Percentiles rank a stretch among this genome's conserved stretches.
Evolutionary conservation across 2,329 filamentous ascomycete species (phyloP).

Genomic region (Cladosporium sp.): DNA sequence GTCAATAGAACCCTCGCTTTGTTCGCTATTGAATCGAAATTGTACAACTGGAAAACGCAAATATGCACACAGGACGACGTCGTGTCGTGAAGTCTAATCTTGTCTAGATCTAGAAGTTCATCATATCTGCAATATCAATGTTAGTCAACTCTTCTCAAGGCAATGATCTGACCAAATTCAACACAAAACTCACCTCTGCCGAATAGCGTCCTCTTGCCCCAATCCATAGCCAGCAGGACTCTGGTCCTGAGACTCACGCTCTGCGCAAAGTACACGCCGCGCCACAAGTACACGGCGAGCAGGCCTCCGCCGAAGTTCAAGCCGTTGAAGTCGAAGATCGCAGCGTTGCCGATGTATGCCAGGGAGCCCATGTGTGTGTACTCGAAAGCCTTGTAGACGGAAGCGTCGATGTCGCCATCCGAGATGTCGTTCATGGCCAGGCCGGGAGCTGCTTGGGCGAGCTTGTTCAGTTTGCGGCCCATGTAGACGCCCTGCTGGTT

Average conservation of each 20-base stretch:
- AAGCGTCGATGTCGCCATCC: constrained; percentile 85
- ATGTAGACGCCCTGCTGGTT: constrained; percentile 95
- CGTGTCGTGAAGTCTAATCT: not conserved
- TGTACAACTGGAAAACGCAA: too few species aligned
- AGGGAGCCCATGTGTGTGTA: constrained; percentile 87
- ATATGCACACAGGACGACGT: too few species aligned
- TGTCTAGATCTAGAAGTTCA: constrained; percentile 24
- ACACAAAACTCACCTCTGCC: constrained; percentile 66
- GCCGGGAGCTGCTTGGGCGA: constrained; percentile 70
- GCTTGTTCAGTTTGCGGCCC: constrained; percentile 86
- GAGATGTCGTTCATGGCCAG: constrained; percentile 72
- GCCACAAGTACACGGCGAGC: constrained; percentile 92
- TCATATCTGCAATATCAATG: constrained; percentile 24
- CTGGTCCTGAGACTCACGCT: constrained; percentile 89
- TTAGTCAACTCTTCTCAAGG: constrained; percentile 10
- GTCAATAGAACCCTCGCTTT: too few species aligned
- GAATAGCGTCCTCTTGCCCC: constrained; percentile 93
- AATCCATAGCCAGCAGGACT: constrained; percentile 91
- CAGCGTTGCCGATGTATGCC: constrained; percentile 93
- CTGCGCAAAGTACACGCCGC: constrained; percentile 94
- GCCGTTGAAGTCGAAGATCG: constrained; percentile 84
- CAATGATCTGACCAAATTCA: not conserved
- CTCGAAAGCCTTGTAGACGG: constrained; percentile 89
- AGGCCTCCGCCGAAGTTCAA: constrained; percentile 75
- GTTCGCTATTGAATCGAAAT: too few species aligned